These are phyloP conservation scores for Lippia alba DNA, from an alignment of 305 asterid genomes.

Conservation along the genomic window DNA sequence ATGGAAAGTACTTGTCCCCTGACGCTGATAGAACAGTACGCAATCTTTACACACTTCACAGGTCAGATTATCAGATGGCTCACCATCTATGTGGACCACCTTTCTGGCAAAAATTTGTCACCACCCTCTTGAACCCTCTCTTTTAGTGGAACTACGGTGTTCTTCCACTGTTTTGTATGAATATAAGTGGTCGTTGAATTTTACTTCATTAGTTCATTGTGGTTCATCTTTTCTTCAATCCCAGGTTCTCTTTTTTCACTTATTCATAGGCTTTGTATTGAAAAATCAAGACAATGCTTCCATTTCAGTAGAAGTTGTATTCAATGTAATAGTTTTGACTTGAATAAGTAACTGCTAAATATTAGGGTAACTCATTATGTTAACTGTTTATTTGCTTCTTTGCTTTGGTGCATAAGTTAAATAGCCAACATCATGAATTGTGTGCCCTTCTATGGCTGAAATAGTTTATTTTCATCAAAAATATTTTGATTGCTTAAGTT, in stretches of 20 bases:
- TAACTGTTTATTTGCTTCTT: constrained; percentile 8
- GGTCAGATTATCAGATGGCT: constrained; percentile 44
- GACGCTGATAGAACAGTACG: constrained; percentile 63
- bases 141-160: constrained; percentile 1
- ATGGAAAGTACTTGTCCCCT: constrained; percentile 63
- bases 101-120: constrained; percentile 5
- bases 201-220: constrained; percentile 23
- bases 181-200: constrained; percentile 19
- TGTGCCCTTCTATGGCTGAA: constrained; percentile 21
- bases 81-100: constrained; percentile 3
- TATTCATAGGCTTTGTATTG: background rate
- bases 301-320: constrained; percentile 7
- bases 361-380: no score
- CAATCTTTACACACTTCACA: constrained; percentile 70
- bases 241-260: constrained; percentile 3
- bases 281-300: constrained; percentile 13
- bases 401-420: constrained; percentile 4
- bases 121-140: background rate
- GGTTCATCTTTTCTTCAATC: constrained; percentile 17
- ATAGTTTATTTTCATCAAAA: constrained; percentile 26
- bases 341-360: background rate
- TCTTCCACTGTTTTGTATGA: constrained; percentile 20
- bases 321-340: constrained; percentile 10
- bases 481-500: constrained; percentile 9
- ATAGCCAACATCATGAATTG: background rate